Evolutionary conservation across 306 rosid species (phyloP).

Genomic region (Cucurbita pepo): DNA sequence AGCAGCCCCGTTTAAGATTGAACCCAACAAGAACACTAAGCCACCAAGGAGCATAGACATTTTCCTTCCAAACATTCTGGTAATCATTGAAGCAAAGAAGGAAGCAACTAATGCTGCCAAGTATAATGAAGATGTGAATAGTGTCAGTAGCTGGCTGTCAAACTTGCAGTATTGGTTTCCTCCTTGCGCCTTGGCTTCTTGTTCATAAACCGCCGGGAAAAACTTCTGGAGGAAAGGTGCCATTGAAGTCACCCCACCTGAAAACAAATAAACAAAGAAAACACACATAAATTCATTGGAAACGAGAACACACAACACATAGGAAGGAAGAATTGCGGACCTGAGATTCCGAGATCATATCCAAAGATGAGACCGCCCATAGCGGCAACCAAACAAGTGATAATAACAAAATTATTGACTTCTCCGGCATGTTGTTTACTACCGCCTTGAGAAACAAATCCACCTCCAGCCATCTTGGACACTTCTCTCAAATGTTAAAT

Average conservation of each 20-base stretch:
- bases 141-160: conserved; percentile 8
- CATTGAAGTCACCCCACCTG: conserved; percentile 37
- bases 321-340: not conserved
- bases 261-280: not conserved
- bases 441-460: conserved; percentile 11
- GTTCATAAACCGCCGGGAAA: conserved; percentile 7
- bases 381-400: conserved; percentile 28
- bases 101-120: conserved; percentile 25
- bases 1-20: conserved; percentile 12
- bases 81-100: conserved; percentile 22
- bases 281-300: no score
- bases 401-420: conserved; percentile 9
- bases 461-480: conserved; percentile 18
- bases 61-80: conserved; percentile 22
- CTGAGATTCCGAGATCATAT: conserved; percentile 31
- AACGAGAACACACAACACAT: not conserved
- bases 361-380: conserved; percentile 42
- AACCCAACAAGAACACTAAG: conserved; percentile 11
- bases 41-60: conserved; percentile 22
- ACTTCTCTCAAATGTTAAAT: not conserved
- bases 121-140: conserved; percentile 32
- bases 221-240: conserved; percentile 12
- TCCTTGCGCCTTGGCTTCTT: not conserved
- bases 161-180: conserved; percentile 16
- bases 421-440: conserved; percentile 9